These are phyloP conservation scores for Ophiocordyceps sinensis DNA, from an alignment of 2,329 filamentous ascomycete genomes.

Conservation along the genomic window DNA sequence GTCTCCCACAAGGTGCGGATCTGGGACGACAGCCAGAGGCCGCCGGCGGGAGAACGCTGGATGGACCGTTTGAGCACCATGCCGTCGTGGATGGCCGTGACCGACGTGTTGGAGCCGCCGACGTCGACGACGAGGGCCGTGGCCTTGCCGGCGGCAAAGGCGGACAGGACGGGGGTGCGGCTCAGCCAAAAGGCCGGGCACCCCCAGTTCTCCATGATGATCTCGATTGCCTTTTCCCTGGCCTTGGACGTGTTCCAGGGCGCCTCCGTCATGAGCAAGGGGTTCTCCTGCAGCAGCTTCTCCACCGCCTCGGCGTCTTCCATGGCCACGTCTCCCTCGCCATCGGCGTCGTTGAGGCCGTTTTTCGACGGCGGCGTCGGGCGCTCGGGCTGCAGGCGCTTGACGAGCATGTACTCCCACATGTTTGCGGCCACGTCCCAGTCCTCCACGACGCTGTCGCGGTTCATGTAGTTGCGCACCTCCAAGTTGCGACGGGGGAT, in stretches of 20 bases:
- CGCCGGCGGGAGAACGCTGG: constrained; percentile 71
- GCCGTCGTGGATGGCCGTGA: constrained; percentile 87
- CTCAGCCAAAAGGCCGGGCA: constrained; percentile 90
- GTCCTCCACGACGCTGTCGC: constrained; percentile 83
- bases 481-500: constrained; percentile 63
- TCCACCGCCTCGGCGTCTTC: constrained; percentile 41
- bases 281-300: constrained; percentile 77
- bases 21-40: constrained; percentile 81
- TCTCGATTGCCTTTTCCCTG: constrained; percentile 86
- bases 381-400: constrained; percentile 66
- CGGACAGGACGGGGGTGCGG: constrained; percentile 74
- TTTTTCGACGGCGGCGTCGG: constrained; percentile 59
- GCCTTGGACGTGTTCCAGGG: constrained; percentile 83
- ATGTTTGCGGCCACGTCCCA: constrained; percentile 84
- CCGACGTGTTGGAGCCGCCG: constrained; percentile 74
- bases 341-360: constrained; percentile 61
- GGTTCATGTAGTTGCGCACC: constrained; percentile 82
- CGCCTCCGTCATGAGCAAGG: constrained; percentile 83
- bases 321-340: constrained; percentile 46
- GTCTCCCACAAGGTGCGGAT: constrained; percentile 66
- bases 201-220: constrained; percentile 95
- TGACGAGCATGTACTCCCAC: constrained; percentile 88
- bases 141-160: constrained; percentile 85
- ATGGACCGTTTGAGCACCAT: constrained; percentile 86
- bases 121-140: constrained; percentile 88